Percentiles rank a stretch among this genome's conserved stretches.
These are phyloP conservation scores for Phytophthora europaea DNA, from an alignment of 352 stramenopile genomes.

Conservation along the genomic window DNA sequence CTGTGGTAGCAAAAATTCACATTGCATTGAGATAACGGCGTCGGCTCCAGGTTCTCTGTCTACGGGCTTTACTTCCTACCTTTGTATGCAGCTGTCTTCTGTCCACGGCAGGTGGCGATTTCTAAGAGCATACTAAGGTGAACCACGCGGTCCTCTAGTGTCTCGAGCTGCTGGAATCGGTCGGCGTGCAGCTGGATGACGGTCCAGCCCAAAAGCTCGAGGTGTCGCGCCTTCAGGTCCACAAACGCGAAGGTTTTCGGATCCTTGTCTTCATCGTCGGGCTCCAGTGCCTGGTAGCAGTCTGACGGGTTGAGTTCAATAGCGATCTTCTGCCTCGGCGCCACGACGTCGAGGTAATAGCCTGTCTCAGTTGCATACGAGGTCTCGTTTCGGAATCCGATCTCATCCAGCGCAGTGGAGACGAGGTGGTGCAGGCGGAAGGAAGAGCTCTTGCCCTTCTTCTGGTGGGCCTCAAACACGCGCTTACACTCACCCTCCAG, in stretches of 20 bases:
- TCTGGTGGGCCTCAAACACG: constrained; percentile 59
- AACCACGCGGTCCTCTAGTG: constrained; percentile 58
- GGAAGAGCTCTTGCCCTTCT: constrained; percentile 61
- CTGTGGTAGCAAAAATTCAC: constrained; percentile 25
- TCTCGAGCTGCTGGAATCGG: constrained; percentile 61
- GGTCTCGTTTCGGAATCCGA: constrained; percentile 52
- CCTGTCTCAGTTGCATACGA: constrained; percentile 44
- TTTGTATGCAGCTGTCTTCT: constrained; percentile 17
- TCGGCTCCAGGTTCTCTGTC: constrained; percentile 29
- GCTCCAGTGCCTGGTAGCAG: constrained; percentile 58
- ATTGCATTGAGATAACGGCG: constrained; percentile 19
- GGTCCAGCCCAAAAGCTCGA: constrained; percentile 73
- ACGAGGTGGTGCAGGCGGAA: constrained; percentile 73
- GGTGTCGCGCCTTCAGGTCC: constrained; percentile 72
- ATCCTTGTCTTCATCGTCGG: constrained; percentile 42
- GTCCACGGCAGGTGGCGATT: constrained; percentile 54
- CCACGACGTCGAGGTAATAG: constrained; percentile 69
- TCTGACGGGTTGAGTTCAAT: constrained; percentile 73
- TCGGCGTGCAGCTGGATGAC: constrained; percentile 72
- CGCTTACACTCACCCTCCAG: constrained; percentile 50
- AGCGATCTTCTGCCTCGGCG: constrained; percentile 60
- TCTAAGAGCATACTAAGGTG: constrained; percentile 80
- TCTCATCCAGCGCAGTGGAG: constrained; percentile 62
- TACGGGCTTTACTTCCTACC: constrained; percentile 22
- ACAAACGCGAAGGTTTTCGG: constrained; percentile 63